A percentile compares a stretch with the other conserved stretches of the same genome.
These are phyloP conservation scores for Aspergillus uvarum DNA, from an alignment of 2,329 filamentous ascomycete species.

Conservation along the genomic window DNA sequence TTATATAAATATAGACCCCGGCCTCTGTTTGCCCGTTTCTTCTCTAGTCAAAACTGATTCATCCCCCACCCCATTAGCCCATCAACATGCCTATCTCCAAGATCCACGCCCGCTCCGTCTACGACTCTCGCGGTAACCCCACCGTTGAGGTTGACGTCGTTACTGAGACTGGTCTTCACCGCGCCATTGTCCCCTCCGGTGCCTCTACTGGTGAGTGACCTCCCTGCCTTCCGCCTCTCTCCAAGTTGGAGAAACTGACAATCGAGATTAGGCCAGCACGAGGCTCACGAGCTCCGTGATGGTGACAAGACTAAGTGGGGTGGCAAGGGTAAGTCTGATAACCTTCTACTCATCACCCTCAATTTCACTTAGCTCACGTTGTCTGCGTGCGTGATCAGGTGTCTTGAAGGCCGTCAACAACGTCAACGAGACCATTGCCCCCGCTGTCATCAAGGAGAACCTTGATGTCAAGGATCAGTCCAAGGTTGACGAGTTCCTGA, in stretches of 20 bases:
- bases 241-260: conserved; percentile 21
- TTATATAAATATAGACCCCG: conserved; percentile 22
- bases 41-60: conserved; percentile 25
- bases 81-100: conserved; percentile 83
- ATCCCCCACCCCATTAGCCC: conserved; percentile 24
- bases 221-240: neutral
- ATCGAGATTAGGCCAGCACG: conserved; percentile 68
- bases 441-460: conserved; percentile 77
- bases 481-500: conserved; percentile 80
- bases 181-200: conserved; percentile 94
- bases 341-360: neutral
- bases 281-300: conserved; percentile 88
- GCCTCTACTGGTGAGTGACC: conserved; percentile 78
- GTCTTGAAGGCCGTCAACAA: conserved; percentile 83
- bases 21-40: conserved; percentile 19
- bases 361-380: conserved; percentile 6
- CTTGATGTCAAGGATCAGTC: conserved; percentile 84
- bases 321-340: conserved; percentile 67
- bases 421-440: conserved; percentile 78
- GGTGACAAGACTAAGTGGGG: conserved; percentile 83
- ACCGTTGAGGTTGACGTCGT: conserved; percentile 98
- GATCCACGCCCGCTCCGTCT: conserved; percentile 91
- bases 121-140: conserved; percentile 97
- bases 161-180: conserved; percentile 94
- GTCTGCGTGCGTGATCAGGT: conserved; percentile 31